Conservation (phyloP, 2,329 filamentous ascomycete genomes). For the Zelopaecilomyces penicillatus region DNA sequence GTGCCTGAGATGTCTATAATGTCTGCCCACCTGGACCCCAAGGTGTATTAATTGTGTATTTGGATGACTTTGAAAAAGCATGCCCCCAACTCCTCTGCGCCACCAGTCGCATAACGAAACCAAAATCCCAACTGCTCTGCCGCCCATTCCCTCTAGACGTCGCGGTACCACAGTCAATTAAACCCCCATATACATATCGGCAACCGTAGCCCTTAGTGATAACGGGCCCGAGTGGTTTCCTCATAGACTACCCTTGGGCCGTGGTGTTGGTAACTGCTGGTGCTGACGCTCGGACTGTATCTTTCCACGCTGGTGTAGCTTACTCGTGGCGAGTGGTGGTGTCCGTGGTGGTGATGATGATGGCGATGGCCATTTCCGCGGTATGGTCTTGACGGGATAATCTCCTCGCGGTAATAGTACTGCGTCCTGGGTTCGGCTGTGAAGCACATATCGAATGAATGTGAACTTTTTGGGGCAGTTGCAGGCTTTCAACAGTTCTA, state of each 20-base stretch:
- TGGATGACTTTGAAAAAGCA: too few species aligned
- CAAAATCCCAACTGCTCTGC: too few species aligned
- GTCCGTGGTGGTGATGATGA: conserved; percentile 26
- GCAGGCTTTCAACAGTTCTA: too few species aligned
- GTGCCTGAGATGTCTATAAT: too few species aligned
- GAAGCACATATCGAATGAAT: conserved; percentile 41
- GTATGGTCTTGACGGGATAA: conserved; percentile 36
- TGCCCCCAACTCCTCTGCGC: too few species aligned
- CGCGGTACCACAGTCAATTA: too few species aligned
- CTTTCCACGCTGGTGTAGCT: conserved; percentile 34
- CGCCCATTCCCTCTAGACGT: too few species aligned
- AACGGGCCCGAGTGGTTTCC: conserved; percentile 27
- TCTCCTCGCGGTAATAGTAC: conserved; percentile 50
- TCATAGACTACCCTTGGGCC: conserved; percentile 30
- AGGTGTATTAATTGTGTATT: too few species aligned
- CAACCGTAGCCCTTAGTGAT: conserved; percentile 7
- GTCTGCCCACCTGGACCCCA: too few species aligned
- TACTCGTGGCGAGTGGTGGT: conserved; percentile 30
- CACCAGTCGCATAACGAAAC: too few species aligned
- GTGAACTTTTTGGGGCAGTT: too few species aligned
- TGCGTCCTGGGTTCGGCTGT: conserved; percentile 32
- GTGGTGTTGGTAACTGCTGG: conserved; percentile 9
- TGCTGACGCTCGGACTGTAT: conserved; percentile 33
- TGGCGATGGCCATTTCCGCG: conserved; percentile 26
- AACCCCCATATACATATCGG: too few species aligned